Evolutionary conservation across 257 asterid species (phyloP).

Genomic region (Echites panduratus): DNA sequence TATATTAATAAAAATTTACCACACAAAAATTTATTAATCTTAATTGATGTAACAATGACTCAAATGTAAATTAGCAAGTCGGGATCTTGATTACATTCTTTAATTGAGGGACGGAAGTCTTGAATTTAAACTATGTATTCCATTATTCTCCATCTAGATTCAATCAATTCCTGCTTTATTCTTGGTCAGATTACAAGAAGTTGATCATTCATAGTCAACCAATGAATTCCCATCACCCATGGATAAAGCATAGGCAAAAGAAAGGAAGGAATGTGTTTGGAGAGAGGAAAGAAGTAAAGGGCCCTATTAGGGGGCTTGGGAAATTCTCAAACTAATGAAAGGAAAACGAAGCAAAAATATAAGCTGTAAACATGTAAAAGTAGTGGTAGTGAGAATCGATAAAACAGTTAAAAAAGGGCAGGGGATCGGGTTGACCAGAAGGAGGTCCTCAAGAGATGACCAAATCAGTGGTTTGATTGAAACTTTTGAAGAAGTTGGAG

Average conservation of each 20-base stretch:
- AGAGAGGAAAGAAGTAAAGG: background rate
- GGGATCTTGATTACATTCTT: too few relatives aligned
- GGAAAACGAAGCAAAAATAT: background rate
- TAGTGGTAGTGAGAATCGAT: background rate
- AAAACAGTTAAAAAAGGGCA: constrained; percentile 1
- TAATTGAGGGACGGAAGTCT: too few relatives aligned
- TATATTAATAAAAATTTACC: too few relatives aligned
- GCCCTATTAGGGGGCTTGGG: background rate
- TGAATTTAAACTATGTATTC: too few relatives aligned
- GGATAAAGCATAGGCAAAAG: background rate
- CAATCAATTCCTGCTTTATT: background rate
- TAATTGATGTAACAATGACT: too few relatives aligned
- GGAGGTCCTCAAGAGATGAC: constrained; percentile 24
- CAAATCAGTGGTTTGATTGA: constrained; percentile 18
- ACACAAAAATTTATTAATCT: too few relatives aligned
- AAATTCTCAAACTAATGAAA: background rate
- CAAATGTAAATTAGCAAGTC: too few relatives aligned
- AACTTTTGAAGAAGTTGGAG: constrained; percentile 19
- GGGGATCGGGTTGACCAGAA: constrained; percentile 26
- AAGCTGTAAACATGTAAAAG: background rate
- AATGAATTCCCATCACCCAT: background rate
- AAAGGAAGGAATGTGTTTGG: background rate
- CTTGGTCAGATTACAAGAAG: background rate
- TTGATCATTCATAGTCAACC: background rate
- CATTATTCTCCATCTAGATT: too few relatives aligned